Conservation (phyloP, 331 rosid genomes). For the Phaseolus coccineus region DNA sequence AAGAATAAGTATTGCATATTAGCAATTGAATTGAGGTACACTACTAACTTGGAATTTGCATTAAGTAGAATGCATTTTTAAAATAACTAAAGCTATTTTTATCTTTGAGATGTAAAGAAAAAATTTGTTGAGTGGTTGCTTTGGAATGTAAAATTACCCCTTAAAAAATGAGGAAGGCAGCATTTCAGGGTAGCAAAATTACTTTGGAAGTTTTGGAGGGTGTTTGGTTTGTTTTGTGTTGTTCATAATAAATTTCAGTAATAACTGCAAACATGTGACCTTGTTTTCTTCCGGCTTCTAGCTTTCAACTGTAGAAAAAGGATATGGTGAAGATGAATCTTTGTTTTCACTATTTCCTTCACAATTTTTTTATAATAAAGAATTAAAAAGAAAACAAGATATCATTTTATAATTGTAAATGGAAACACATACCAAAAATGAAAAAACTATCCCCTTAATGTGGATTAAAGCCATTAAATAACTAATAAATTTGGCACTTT, state of each 20-base stretch:
- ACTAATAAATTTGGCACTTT: neutral
- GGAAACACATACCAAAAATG: neutral
- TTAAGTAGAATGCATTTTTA: neutral
- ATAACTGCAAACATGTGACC: neutral
- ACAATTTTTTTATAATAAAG: neutral
- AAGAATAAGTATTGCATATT: neutral
- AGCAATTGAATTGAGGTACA: neutral
- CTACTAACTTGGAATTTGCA: neutral
- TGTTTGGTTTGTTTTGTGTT: neutral
- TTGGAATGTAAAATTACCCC: neutral
- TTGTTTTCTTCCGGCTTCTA: neutral
- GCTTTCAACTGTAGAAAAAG: neutral
- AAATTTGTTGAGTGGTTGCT: neutral
- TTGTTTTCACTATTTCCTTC: neutral
- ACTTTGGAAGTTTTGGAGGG: neutral
- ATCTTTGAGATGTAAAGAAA: neutral
- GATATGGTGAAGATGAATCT: neutral
- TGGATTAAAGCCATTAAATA: neutral
- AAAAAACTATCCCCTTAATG: neutral
- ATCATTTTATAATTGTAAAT: neutral
- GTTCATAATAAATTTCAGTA: neutral
- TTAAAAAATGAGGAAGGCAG: neutral
- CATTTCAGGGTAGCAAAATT: conserved; percentile 3
- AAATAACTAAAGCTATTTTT: neutral
- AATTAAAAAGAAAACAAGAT: neutral